phyloP scores from a whole-genome alignment of 352 stramenopile species.

The Globisporangium parvum region DNA sequence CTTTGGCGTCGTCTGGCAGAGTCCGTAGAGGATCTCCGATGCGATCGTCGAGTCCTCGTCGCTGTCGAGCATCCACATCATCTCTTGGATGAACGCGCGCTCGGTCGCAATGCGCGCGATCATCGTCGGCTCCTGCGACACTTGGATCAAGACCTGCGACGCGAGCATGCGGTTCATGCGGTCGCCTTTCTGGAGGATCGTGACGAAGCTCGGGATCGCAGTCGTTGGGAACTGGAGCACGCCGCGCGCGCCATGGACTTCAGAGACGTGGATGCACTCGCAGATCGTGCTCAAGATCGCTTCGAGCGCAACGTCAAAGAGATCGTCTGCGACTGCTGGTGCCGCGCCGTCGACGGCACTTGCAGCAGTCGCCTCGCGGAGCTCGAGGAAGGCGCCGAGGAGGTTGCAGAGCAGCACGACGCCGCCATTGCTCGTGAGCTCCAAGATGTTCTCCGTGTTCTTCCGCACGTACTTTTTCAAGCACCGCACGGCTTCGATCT shows the following conservation, averaged over 20 bases:
- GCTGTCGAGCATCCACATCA: slow-evolving; percentile 66
- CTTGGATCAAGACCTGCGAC: slow-evolving; percentile 63
- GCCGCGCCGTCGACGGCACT: background rate
- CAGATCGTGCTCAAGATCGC: slow-evolving; percentile 71
- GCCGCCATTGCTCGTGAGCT: slow-evolving; percentile 50
- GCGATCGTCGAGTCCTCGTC: slow-evolving; percentile 68
- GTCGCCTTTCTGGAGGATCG: slow-evolving; percentile 49
- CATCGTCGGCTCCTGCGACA: slow-evolving; percentile 54
- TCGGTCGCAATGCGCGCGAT: slow-evolving; percentile 45
- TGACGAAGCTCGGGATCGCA: slow-evolving; percentile 59
- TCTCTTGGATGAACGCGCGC: slow-evolving; percentile 56
- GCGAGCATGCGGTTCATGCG: slow-evolving; percentile 63
- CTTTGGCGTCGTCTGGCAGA: slow-evolving; percentile 50
- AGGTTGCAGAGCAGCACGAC: slow-evolving; percentile 45
- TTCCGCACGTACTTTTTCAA: slow-evolving; percentile 70
- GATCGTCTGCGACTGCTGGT: slow-evolving; percentile 29
- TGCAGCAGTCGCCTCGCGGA: slow-evolving; percentile 21
- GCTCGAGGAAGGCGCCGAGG: slow-evolving; percentile 50
- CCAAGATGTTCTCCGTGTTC: slow-evolving; percentile 64
- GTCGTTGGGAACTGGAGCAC: slow-evolving; percentile 46
- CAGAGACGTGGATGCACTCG: slow-evolving; percentile 61
- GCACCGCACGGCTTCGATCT: slow-evolving; percentile 63
- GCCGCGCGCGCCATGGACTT: slow-evolving; percentile 26
- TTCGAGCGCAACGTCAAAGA: slow-evolving; percentile 61
- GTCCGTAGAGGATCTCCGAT: slow-evolving; percentile 61